Evolutionary conservation across 306 rosid genomes (phyloP).

Genomic region (Lathyrus oleraceus): DNA sequence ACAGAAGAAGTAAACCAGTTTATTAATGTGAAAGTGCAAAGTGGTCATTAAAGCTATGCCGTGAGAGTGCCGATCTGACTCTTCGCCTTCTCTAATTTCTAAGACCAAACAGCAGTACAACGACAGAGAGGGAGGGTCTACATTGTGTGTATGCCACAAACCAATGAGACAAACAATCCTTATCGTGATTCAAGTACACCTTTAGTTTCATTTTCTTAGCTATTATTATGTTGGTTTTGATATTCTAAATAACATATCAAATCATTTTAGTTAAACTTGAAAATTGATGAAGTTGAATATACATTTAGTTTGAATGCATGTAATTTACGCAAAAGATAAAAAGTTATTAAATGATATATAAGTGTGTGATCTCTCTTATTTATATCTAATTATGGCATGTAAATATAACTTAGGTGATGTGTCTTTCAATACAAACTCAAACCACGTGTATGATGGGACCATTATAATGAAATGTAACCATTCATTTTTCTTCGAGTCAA

Average conservation of each 20-base stretch:
- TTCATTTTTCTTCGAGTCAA: conserved; percentile 22
- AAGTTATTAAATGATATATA: no score
- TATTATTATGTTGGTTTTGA: no score
- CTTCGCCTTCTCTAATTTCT: background rate
- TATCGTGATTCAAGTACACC: background rate
- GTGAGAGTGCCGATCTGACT: background rate
- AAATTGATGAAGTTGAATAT: no score
- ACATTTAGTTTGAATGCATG: no score
- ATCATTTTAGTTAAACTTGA: no score
- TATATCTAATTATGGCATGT: background rate
- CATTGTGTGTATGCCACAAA: background rate
- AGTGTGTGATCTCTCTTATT: no score
- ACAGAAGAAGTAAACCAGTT: background rate
- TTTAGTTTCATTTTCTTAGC: no score
- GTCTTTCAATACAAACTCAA: conserved; percentile 29
- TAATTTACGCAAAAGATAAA: no score
- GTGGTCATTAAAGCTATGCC: background rate
- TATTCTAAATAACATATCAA: background rate
- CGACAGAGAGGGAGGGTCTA: background rate
- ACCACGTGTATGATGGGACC: conserved; percentile 50
- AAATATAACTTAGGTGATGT: conserved; percentile 16
- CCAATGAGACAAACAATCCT: background rate
- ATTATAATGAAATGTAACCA: background rate
- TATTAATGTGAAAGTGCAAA: background rate
- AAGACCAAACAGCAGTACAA: background rate